Evolutionary conservation across 2,329 filamentous ascomycete genomes (phyloP), one percentile per base, ranked within the genome.

Genomic region (Pseudocercospora vitis): DNA sequence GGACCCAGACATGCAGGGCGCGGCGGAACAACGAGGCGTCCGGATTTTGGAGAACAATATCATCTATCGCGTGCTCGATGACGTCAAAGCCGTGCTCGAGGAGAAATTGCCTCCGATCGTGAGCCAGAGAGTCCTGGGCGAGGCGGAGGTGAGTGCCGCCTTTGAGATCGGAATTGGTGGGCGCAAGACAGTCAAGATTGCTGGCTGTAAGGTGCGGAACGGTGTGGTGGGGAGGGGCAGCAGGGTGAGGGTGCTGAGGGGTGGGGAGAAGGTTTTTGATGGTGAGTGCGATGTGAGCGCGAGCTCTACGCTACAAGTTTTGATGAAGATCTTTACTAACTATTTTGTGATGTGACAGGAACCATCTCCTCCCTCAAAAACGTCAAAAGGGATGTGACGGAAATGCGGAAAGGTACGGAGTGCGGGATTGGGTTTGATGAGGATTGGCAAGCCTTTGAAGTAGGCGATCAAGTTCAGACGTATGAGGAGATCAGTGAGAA

Each of bases 371-470:
- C 89, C 1, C 82, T 99, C 54, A 96, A 94, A 75, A 88, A 95
- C 66, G 84, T 88, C 70, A 96, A 97, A 79, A 95, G 95, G 70
- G 89, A 96, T 61, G 88, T 94, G 24, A 77, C 78, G 40, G 89
- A 96, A 67, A 94, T 95, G 84, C 85, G 84, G 65, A 97, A 95
- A 74, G 91, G 91, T 54, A 83, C 81, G n/a, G 94, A 99, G 73
- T 99, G 94, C 65, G 94, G 94, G 61, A 86, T 99, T 62, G 85
- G 83, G 48, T 92, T 99, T 65, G 84, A n/a, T n/a, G n/a, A 87
- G 2, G 81, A 78, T 26, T 99, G 90, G 84, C 79, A 87, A 44
- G 87, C 84, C 18, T 87, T 97, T 68, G 71, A 86, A 66, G 77
- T 84, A 11, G 94, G 92, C 23, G 94, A 99, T 73, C 82, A 86